Evolutionary conservation across 768 basidiomycete species (phyloP), one percentile per base, ranked within the genome.

Genomic region (Ramaria sp.): DNA sequence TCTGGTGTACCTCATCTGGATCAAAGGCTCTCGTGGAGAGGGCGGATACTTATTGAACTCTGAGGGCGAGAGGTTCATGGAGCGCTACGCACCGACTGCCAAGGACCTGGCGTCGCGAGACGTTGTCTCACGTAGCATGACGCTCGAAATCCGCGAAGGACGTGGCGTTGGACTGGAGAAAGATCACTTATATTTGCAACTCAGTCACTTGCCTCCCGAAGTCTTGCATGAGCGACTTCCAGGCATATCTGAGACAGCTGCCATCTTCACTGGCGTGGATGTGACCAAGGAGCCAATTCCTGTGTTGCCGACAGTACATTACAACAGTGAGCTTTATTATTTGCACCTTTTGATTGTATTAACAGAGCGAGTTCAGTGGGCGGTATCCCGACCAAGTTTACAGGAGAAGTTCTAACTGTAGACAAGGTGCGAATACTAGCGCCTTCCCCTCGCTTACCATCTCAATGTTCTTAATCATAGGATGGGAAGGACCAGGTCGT

Each of bases 231-330:
- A 98, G 71, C 84, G 96, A 67, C 78, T 99, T 24, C 96, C 96
- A 59, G 96, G 96, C 79, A 99, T 99, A 68, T 98, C 96, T 49
- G 96, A 99, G 77, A 99, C 96, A 9, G 96, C 96, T 20, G 88
- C 96, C 57, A 98, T 99, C 69, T 99, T 99, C 75, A 81, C 91
- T 63, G 96, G 96, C 69, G 96, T 98, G 59, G 96, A 99, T 71
- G 96, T 99, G 57, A 98, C 96, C 61, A 98, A 99, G 77, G 95
- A 98, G 70, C 96, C 96, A 37, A 99, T 99, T 65, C 96, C 96
- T 38, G 96, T 99, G 27, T 73, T 99, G 61, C 96, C 96, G 31
- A 99, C 96, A 41, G 96, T 96, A 34, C 95, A 98, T 73, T 97
- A 97, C 74, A 97, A 98, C 71, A 93, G 92, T 95, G 71, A 73